These are phyloP conservation scores for Plasmodium billcollinsi DNA, from an alignment of 169 alveolate genomes.

Conservation along the genomic window DNA sequence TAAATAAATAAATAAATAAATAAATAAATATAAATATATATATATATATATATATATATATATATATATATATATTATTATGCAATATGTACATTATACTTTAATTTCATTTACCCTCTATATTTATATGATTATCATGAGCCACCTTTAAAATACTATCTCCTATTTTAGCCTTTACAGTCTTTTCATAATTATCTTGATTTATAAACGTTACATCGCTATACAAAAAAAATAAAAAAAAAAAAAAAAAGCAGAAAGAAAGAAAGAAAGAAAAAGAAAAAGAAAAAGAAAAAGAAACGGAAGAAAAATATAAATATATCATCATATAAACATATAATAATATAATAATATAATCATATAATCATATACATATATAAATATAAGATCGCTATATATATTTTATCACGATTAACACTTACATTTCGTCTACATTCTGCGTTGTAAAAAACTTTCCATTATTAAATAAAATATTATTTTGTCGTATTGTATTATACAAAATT, in stretches of 20 bases:
- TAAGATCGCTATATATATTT: background rate
- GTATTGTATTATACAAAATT: slow-evolving; percentile 24
- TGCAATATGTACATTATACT: background rate
- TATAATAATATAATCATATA: background rate
- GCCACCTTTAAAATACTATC: slow-evolving; percentile 89
- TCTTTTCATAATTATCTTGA: slow-evolving; percentile 81
- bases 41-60: background rate
- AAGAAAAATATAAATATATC: background rate
- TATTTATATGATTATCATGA: slow-evolving; percentile 83
- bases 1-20: background rate
- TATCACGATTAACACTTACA: slow-evolving; percentile 6
- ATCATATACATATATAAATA: background rate
- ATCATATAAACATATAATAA: background rate
- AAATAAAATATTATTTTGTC: slow-evolving; percentile 25
- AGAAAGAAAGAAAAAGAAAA: background rate
- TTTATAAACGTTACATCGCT: slow-evolving; percentile 80
- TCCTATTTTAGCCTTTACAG: slow-evolving; percentile 84
- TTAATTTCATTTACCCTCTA: slow-evolving; percentile 84
- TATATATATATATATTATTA: background rate
- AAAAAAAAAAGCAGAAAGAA: slow-evolving; percentile 5
- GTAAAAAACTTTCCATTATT: slow-evolving; percentile 24
- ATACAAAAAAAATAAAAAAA: slow-evolving; percentile 2
- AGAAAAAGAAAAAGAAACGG: background rate
- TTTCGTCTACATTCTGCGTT: slow-evolving; percentile 50
- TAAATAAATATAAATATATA: background rate